Evolutionary conservation across 2,329 filamentous ascomycete species (phyloP).

Genomic region (Penicillium sp.): DNA sequence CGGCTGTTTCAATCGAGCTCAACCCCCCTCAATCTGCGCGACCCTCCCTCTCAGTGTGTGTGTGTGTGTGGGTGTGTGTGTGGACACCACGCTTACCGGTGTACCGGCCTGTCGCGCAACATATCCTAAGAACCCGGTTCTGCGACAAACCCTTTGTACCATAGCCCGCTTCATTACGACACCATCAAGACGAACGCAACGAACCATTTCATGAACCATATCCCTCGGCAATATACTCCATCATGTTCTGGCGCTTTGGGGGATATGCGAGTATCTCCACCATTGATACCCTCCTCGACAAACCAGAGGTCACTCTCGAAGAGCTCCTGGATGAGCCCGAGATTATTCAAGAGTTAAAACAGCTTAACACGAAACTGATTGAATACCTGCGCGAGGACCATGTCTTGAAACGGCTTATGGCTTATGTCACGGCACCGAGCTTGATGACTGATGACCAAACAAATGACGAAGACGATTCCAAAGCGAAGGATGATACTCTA

Average conservation of each 20-base stretch:
- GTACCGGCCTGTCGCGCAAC: conserved; percentile 22
- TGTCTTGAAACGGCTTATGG: conserved; percentile 77
- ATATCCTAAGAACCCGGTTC: conserved; percentile 12
- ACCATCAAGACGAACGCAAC: conserved; percentile 25
- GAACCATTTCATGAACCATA: conserved; percentile 37
- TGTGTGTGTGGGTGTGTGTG: conserved; percentile 26
- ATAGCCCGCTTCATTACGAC: conserved; percentile 30
- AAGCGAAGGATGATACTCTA: conserved; percentile 38
- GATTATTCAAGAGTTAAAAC: conserved; percentile 94
- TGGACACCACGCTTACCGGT: conserved; percentile 17
- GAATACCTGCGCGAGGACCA: conserved; percentile 88
- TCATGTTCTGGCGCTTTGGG: conserved; percentile 99
- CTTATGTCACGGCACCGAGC: conserved; percentile 81
- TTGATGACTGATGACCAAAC: conserved; percentile 51
- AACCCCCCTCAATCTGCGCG: conserved; percentile 14
- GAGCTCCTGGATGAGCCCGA: conserved; percentile 95
- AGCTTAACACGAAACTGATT: conserved; percentile 95
- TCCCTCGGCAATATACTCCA: conserved; percentile 48
- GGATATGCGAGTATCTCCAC: conserved; percentile 96
- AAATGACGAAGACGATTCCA: conserved; percentile 52
- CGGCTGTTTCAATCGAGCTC: conserved; percentile 2
- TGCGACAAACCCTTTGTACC: conserved; percentile 21
- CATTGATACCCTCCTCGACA: conserved; percentile 94
- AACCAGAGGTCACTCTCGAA: conserved; percentile 88
- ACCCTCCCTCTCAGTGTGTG: conserved; percentile 20